A percentile compares a stretch with the other conserved stretches of the same genome.
phyloP scores from a whole-genome alignment of 805 yeast genomes.

The Sugiyamaella smithiae region DNA sequence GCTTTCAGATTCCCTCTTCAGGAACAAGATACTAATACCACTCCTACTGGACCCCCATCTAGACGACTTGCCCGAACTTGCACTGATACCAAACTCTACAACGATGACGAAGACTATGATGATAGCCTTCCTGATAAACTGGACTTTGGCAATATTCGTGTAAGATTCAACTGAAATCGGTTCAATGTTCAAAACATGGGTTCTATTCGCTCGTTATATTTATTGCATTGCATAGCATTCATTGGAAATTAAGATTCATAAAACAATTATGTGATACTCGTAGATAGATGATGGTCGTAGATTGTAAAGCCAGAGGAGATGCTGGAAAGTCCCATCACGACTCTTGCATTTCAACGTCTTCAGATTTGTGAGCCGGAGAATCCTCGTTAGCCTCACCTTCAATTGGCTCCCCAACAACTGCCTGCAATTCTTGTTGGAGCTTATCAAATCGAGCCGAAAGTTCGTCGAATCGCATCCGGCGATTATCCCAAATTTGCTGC shows the following conservation, averaged over 20 bases:
- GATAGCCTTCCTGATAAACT: not conserved
- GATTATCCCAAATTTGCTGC: conserved; percentile 23
- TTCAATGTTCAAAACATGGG: too few species aligned
- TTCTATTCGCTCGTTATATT: not conserved
- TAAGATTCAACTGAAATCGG: not conserved
- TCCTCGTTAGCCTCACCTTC: conserved; percentile 15
- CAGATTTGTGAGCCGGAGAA: not conserved
- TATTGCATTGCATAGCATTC: conserved; percentile 5
- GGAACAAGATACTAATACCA: conserved; percentile 14
- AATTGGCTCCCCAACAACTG: conserved; percentile 12
- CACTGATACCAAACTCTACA: not conserved
- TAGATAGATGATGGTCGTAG: too few species aligned
- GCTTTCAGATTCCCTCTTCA: conserved; percentile 20
- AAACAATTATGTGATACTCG: not conserved
- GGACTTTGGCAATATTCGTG: not conserved
- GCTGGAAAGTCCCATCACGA: too few species aligned
- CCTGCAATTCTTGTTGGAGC: conserved; percentile 24
- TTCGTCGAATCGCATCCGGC: conserved; percentile 24
- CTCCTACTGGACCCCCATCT: conserved; percentile 17
- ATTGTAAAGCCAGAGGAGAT: too few species aligned
- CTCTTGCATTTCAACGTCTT: not conserved
- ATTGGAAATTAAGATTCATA: not conserved
- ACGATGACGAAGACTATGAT: not conserved
- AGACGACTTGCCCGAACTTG: not conserved
- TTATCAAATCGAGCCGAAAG: conserved; percentile 24